Evolutionary conservation across 202 grass and related monocot species (phyloP).

Genomic region (Setaria italica): DNA sequence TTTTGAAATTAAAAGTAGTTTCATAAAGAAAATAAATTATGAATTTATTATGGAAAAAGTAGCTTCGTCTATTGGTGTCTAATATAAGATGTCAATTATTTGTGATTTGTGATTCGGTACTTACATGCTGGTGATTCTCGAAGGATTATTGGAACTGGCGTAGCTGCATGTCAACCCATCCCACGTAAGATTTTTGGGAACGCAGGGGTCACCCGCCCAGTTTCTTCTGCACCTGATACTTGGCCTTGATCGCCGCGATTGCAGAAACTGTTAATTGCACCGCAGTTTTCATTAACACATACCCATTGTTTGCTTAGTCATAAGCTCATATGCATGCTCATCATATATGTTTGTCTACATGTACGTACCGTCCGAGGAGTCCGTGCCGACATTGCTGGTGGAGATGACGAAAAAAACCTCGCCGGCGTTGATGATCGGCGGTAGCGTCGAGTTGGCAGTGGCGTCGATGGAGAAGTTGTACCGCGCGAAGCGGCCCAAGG

Average conservation of each 20-base stretch:
- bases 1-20: no score
- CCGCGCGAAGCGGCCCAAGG: no score
- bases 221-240: conserved; percentile 56
- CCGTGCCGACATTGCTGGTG: conserved; percentile 26
- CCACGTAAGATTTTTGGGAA: conserved; percentile 48
- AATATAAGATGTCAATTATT: no score
- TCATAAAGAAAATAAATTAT: no score
- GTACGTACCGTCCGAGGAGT: background rate
- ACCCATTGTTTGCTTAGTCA: no score
- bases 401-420: conserved; percentile 48
- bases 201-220: conserved; percentile 66
- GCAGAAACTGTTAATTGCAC: conserved; percentile 49
- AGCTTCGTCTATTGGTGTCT: no score
- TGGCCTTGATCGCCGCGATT: conserved; percentile 49
- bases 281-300: background rate
- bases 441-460: conserved; percentile 45
- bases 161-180: conserved; percentile 63
- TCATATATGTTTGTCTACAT: no score
- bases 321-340: background rate
- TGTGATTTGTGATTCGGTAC: background rate
- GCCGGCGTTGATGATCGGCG: conserved; percentile 62
- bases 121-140: conserved; percentile 62
- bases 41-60: no score
- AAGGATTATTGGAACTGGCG: conserved; percentile 15
- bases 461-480: conserved; percentile 47